Base-by-base conservation (phyloP, 192 early-diverging fungal genomes). In the Coemansia sp. region DNA sequence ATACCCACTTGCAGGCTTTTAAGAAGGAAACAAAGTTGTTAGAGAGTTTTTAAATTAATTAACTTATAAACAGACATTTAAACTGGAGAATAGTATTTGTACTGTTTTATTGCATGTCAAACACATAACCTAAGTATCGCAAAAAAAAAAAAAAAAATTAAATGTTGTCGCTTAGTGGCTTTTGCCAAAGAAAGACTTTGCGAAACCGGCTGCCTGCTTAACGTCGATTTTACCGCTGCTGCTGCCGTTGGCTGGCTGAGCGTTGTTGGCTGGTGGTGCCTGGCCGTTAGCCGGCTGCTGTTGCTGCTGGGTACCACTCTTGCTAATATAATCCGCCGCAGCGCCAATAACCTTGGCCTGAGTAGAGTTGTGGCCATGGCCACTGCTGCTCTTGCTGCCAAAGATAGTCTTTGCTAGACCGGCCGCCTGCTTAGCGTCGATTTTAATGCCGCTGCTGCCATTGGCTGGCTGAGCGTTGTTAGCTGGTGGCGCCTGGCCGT, bases 1-100 rank as follows among this genome's bases (percentile, higher is more conserved):
- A 1, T 77, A 69, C 62, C 80, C 80, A 22, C 69, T 82, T 3
- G 12, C 64, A 8, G 79, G 79, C 0, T 67, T 82, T 66, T 74
- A 38, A 18, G 15, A n/a, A 5, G 27, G 27, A 44, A 38, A 8
- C n/a, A 57, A 13, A 41, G 33, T 31, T 33, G 54, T 40, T 27
- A 16, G 1, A 47, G 18, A n/a, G 44, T 5, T 5, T 5, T 18
- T 18, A 1, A 18, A 15, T 18, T 47, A 47, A 47, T 47, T 18
- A 16, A 34, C 34, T 9, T 38, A 9, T 38, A 38, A 38, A 38
- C 36, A 38, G 6, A 38, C 36, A 38, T 38, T 9, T 7, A 6
- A 44, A 47, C 44, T n/a, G n/a, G 13, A 27, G 27, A 27, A 27
- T 27, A 27, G 1, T 47, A 47, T 18, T 18, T 47, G 3, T 38